Evolutionary conservation across 139 green algal species (phyloP).

Genomic region (Choricystis sp.): DNA sequence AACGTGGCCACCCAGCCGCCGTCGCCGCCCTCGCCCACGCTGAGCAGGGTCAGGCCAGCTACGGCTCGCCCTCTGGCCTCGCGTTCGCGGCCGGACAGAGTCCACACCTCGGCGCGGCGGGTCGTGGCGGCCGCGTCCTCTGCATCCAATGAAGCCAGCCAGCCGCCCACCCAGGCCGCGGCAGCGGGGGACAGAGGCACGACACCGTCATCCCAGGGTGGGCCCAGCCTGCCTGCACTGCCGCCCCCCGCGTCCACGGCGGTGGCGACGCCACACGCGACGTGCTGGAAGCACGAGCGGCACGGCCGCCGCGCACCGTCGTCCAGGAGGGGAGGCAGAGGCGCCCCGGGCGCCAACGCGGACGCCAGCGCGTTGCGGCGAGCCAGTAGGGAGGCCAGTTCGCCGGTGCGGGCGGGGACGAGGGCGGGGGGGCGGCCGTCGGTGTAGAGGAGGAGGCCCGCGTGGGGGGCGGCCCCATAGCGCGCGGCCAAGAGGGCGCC

Average conservation of each 20-base stretch:
- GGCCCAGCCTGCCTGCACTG: constrained; percentile 18
- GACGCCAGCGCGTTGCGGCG: constrained; percentile 44
- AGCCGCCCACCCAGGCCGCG: too few species aligned
- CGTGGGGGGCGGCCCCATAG: constrained; percentile 29
- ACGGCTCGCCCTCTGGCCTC: constrained; percentile 40
- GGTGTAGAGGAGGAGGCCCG: constrained; percentile 60
- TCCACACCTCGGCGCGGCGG: constrained; percentile 41
- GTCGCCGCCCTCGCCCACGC: neutral
- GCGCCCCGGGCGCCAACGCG: constrained; percentile 14
- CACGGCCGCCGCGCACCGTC: constrained; percentile 9
- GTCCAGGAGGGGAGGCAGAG: constrained; percentile 26
- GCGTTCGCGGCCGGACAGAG: constrained; percentile 25
- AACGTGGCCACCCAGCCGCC: constrained; percentile 1
- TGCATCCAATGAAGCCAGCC: constrained; percentile 46
- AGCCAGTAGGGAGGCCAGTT: constrained; percentile 39
- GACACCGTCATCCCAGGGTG: too few species aligned
- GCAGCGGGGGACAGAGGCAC: too few species aligned
- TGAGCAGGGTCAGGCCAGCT: constrained; percentile 10
- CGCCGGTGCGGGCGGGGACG: constrained; percentile 11
- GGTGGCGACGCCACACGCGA: constrained; percentile 33
- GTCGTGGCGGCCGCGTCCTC: constrained; percentile 28
- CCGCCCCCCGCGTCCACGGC: constrained; percentile 5
- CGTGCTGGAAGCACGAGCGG: constrained; percentile 27
- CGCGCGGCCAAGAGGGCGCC: constrained; percentile 64
- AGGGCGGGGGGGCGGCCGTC: constrained; percentile 7